Conservation (phyloP, 305 asterid species). For the Fraxinus nigra region DNA sequence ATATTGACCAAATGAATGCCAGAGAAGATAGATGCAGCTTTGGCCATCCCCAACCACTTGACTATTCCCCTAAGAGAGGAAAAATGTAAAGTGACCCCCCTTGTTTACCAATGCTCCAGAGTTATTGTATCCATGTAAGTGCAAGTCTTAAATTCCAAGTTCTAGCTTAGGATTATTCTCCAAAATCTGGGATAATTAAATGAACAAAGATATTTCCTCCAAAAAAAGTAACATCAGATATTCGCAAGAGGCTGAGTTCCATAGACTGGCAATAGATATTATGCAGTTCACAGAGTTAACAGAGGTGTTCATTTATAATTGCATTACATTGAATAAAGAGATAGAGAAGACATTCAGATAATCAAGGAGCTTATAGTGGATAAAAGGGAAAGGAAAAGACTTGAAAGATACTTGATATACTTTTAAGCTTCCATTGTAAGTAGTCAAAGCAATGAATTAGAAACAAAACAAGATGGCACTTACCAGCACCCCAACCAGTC, state of each 20-base stretch:
- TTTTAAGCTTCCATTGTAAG: neutral
- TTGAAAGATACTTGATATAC: neutral
- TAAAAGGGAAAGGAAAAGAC: neutral
- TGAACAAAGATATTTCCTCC: neutral
- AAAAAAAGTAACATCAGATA: neutral
- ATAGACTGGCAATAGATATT: neutral
- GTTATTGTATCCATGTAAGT: neutral
- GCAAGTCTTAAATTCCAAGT: neutral
- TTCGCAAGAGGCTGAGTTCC: neutral
- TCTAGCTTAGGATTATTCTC: neutral
- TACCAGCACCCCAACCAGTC: conserved; percentile 97
- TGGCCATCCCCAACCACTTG: neutral
- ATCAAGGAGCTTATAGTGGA: neutral
- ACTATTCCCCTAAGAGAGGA: neutral
- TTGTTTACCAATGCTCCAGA: neutral
- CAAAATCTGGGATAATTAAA: neutral
- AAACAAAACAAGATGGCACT: conserved; percentile 24
- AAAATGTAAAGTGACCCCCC: neutral
- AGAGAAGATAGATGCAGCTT: neutral
- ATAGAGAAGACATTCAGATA: neutral
- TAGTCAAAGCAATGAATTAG: conserved; percentile 2
- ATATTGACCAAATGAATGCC: neutral
- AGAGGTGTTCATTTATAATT: neutral
- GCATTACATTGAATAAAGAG: neutral
- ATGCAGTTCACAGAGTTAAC: neutral